These are phyloP conservation scores for Alternaria arbusti DNA, from an alignment of 2,329 filamentous ascomycete genomes.

Conservation along the genomic window DNA sequence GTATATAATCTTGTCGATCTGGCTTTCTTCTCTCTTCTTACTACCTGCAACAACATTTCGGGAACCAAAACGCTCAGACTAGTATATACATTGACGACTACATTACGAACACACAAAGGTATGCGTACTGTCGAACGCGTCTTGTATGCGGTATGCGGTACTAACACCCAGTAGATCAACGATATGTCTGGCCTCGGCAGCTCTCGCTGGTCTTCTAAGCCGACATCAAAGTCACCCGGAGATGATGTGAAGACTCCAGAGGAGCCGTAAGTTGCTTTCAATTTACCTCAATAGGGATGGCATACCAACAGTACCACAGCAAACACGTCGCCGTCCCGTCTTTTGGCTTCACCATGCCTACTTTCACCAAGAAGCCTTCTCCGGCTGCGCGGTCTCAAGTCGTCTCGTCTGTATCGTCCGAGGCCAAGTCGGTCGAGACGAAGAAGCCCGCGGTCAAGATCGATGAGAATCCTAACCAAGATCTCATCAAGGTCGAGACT, in stretches of 20 bases:
- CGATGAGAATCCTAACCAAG: fast-evolving
- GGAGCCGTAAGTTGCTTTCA: neutral
- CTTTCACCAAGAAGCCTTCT: neutral
- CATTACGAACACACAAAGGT: neutral
- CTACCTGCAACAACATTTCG: neutral
- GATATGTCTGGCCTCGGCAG: neutral
- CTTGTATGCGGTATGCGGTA: neutral
- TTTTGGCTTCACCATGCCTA: neutral
- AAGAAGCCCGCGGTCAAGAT: neutral
- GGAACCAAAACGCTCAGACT: neutral
- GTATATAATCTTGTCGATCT: neutral
- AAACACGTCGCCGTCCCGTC: neutral
- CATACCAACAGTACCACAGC: neutral
- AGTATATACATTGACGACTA: neutral
- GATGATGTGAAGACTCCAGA: neutral
- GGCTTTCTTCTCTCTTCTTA: neutral
- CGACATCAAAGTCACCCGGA: neutral
- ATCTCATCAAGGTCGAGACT: neutral
- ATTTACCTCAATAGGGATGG: neutral
- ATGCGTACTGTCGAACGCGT: neutral
- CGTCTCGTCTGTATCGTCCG: too few species aligned
- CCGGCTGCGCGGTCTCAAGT: too few species aligned
- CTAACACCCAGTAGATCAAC: neutral
- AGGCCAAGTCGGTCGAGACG: neutral
- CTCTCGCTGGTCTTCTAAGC: neutral